phyloP scores from a whole-genome alignment of 495 filamentous ascomycete genomes.

The Trichoderma orchidacearum region DNA sequence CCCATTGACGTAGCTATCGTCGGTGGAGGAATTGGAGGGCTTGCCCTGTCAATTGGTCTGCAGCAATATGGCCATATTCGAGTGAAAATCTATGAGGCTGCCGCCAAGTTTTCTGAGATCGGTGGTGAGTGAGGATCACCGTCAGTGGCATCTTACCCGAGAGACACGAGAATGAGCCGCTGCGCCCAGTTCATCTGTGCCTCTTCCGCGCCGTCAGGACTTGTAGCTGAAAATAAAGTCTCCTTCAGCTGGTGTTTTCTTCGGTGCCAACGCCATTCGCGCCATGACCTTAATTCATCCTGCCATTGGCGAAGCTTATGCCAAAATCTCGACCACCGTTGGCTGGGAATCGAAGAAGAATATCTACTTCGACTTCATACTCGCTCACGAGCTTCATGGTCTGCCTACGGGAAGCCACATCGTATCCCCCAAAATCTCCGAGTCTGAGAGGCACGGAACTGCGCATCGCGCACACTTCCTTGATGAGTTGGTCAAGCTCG shows the following conservation, averaged over 20 bases:
- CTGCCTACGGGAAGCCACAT: constrained; percentile 3
- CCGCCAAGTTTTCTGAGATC: constrained; percentile 25
- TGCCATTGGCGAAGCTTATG: constrained; percentile 22
- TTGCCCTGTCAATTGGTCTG: neutral
- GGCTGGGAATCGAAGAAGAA: constrained; percentile 9
- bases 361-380: constrained; percentile 13
- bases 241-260: constrained; percentile 34
- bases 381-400: neutral
- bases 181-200: no score
- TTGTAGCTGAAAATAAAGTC: no score
- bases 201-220: no score
- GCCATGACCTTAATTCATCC: constrained; percentile 38
- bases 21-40: neutral
- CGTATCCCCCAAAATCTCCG: constrained; percentile 4
- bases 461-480: constrained; percentile 40
- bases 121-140: constrained; percentile 24
- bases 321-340: constrained; percentile 9
- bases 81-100: constrained; percentile 32
- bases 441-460: constrained; percentile 1
- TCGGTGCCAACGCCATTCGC: constrained; percentile 37
- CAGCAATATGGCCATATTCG: constrained; percentile 9
- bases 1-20: neutral
- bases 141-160: no score
- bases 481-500: constrained; percentile 34
- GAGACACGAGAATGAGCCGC: no score